Evolutionary conservation across 345 rosid species (phyloP).

Genomic region (Isatis tinctoria): DNA sequence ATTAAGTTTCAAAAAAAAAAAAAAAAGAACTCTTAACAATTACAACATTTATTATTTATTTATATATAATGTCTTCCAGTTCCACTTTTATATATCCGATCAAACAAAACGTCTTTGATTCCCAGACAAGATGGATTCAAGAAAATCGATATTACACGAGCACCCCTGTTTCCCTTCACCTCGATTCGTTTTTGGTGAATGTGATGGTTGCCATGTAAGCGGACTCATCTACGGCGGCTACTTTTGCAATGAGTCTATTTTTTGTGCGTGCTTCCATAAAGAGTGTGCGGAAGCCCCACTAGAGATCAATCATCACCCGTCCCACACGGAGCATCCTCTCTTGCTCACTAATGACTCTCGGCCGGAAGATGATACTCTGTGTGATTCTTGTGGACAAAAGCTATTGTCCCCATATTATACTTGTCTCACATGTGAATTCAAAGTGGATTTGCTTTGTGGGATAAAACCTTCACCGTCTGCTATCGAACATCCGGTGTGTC

Average conservation of each 20-base stretch:
- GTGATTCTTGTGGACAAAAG: neutral
- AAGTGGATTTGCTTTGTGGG: constrained; percentile 1
- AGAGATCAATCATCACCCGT: constrained; percentile 13
- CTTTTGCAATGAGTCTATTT: neutral
- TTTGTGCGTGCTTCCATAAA: neutral
- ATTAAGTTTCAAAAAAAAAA: too few species aligned
- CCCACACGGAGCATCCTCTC: neutral
- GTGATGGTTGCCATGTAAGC: neutral
- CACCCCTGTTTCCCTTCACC: neutral
- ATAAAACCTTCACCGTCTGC: neutral
- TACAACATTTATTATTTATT: neutral
- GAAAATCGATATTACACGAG: neutral
- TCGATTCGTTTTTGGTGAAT: neutral
- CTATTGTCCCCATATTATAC: neutral
- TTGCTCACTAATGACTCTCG: neutral
- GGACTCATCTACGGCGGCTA: neutral
- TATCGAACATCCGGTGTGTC: neutral
- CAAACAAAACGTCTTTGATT: neutral
- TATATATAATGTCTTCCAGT: neutral
- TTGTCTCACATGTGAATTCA: neutral
- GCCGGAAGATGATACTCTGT: neutral
- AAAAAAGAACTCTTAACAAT: too few species aligned
- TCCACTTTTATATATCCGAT: neutral
- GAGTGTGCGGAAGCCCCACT: neutral
- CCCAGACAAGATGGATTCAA: neutral